phyloP scores from a whole-genome alignment of 495 filamentous ascomycete genomes.

The Hyaloscypha finlandica region DNA sequence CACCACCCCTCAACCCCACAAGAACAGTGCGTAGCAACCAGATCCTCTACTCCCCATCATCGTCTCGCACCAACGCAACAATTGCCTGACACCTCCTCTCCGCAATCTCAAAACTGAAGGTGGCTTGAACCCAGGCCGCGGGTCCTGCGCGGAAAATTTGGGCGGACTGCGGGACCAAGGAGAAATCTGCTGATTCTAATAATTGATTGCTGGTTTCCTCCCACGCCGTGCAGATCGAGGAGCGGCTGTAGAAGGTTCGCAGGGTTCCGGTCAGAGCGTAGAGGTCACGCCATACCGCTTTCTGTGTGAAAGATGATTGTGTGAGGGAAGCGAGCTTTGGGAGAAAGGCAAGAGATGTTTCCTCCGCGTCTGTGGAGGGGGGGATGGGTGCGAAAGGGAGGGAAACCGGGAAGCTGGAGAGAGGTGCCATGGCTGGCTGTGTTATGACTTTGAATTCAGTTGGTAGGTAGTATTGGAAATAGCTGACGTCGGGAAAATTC shows the following conservation, averaged over 20 bases:
- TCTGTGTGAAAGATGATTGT: not conserved
- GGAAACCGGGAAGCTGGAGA: not conserved
- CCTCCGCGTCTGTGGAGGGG: not conserved
- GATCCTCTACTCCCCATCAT: constrained; percentile 6
- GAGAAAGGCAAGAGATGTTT: not conserved
- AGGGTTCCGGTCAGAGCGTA: constrained; percentile 7
- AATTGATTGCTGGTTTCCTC: not conserved
- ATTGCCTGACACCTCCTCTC: not conserved
- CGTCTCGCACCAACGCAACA: not conserved
- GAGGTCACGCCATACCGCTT: constrained; percentile 9
- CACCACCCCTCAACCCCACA: not conserved
- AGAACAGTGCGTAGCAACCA: constrained; percentile 9
- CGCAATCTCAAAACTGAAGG: constrained; percentile 4
- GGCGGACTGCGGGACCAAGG: no score
- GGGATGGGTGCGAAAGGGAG: not conserved
- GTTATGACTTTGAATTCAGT: no score
- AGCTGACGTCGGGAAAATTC: no score
- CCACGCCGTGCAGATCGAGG: not conserved
- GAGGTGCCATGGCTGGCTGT: not conserved
- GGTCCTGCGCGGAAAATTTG: no score
- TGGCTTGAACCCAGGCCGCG: not conserved
- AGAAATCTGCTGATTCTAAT: no score
- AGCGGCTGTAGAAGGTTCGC: not conserved
- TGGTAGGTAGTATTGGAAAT: no score
- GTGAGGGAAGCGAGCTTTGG: not conserved